Percentiles rank a stretch among this genome's conserved stretches.
phyloP scores from a whole-genome alignment of 345 rosid species.

The Diplotaxis tenuifolia region DNA sequence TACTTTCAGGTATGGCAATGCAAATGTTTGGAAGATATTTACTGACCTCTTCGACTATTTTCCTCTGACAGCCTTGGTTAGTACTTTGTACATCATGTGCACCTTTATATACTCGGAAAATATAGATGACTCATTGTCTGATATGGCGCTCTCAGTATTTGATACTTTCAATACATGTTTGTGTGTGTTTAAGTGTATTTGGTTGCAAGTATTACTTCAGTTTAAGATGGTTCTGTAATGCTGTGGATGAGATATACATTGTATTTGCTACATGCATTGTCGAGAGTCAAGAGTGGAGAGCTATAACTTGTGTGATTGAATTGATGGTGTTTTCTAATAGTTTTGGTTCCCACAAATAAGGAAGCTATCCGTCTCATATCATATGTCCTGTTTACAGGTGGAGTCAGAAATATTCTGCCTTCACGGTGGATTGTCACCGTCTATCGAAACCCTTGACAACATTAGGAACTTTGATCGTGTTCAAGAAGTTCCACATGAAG shows the following conservation, averaged over 20 bases:
- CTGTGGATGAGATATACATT: neutral
- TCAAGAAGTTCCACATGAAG: slow-evolving; percentile 98
- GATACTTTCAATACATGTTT: neutral
- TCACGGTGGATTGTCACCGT: slow-evolving; percentile 96
- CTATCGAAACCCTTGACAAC: slow-evolving; percentile 93
- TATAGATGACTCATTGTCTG: neutral
- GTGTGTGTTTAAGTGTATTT: neutral
- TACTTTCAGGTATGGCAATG: slow-evolving; percentile 88
- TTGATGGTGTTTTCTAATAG: slow-evolving; percentile 9
- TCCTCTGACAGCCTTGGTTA: slow-evolving; percentile 96
- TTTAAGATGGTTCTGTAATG: neutral
- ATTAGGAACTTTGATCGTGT: slow-evolving; percentile 91
- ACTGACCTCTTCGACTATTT: slow-evolving; percentile 98
- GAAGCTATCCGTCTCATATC: slow-evolving; percentile 3
- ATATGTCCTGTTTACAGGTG: slow-evolving; percentile 49
- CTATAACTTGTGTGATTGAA: neutral
- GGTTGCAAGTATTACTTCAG: neutral
- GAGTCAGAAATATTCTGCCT: slow-evolving; percentile 99
- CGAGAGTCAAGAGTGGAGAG: neutral
- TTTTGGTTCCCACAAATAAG: neutral
- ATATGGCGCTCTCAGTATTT: neutral
- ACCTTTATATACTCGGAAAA: neutral
- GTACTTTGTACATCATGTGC: slow-evolving; percentile 27
- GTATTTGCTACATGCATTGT: neutral
- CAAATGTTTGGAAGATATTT: slow-evolving; percentile 96